These are phyloP conservation scores for Dactylellina haptotyla DNA, from an alignment of 2,329 filamentous ascomycete genomes.

Conservation along the genomic window DNA sequence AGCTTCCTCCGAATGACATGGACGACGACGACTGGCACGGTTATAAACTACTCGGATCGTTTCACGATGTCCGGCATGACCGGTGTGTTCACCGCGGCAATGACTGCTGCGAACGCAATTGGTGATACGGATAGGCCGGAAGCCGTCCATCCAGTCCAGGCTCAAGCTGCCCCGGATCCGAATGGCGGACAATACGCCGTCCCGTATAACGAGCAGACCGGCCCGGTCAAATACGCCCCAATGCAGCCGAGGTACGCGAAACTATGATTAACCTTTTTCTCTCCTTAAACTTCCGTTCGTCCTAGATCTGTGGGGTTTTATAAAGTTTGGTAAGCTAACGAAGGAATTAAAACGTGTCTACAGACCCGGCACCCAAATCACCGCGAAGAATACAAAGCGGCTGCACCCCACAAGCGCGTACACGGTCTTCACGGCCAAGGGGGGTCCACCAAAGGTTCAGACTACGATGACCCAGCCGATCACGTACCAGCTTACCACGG, in stretches of 20 bases:
- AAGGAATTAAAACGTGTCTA: neutral
- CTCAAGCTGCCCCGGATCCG: conserved; percentile 18
- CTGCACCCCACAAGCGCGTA: conserved; percentile 61
- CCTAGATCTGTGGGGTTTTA: too few relatives aligned
- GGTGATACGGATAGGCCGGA: conserved; percentile 59
- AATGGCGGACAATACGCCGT: conserved; percentile 57
- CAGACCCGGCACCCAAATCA: conserved; percentile 60
- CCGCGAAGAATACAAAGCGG: conserved; percentile 60
- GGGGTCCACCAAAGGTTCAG: conserved; percentile 58
- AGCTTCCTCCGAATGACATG: conserved; percentile 47
- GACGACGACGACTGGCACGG: conserved; percentile 64
- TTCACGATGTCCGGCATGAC: conserved; percentile 75
- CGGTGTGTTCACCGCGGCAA: conserved; percentile 66
- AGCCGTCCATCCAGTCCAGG: conserved; percentile 34
- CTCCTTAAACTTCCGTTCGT: too few relatives aligned
- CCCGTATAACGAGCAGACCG: conserved; percentile 61
- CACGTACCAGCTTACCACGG: conserved; percentile 60
- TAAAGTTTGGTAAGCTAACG: too few relatives aligned
- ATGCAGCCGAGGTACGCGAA: conserved; percentile 60
- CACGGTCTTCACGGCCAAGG: conserved; percentile 59
- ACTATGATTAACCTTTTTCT: neutral
- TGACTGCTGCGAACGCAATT: conserved; percentile 60
- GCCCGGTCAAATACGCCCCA: conserved; percentile 61
- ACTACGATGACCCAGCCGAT: conserved; percentile 61
- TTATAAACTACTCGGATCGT: conserved; percentile 71